Base-by-base conservation (phyloP, 1,284 basidiomycete species). In the Golubevia sp. region DNA sequence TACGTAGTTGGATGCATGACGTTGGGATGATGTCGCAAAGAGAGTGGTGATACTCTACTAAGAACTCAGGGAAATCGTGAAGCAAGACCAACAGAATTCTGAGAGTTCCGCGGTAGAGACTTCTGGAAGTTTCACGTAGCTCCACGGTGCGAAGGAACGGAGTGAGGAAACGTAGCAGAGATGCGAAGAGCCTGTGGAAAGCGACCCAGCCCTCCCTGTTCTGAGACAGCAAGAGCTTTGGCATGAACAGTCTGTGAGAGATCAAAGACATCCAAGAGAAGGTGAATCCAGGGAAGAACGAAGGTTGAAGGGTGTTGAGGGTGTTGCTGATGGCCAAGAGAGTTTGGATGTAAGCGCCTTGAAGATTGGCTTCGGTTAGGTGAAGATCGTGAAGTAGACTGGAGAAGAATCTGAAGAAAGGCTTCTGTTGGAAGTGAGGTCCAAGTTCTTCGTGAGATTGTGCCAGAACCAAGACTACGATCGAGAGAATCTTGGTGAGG, bases 331-430 rank as follows among this genome's bases (percentile, higher is more conserved):
- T 91, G 4, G 93, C 92, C 65, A 94, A 88, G 73, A 99, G 86
- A 71, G 97, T 86, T 72, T 92, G 93, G 86, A 92, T 90, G 83
- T 98, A 98, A 0, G 93, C 93, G 2, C 92, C 66, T 18, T 84
- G 93, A 13, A 98, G 87, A 76, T 90, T 90, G 21, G 88, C 86
- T 84, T 97, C 94, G 71, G 97, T 90, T 18, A 89, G 85, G 71
- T 93, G 90, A 52, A 99, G 85, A 82, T 99, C 97, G 75, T 92
- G 94, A 79, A 99, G 87, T 69, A 99, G 88, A 83, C 93, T 97
- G 15, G 94, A 98, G 86, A 99, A 99, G 86, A 99, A 96, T 63
- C 97, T 89, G 86, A 96, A 96, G 88, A 98, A 99, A 1, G 97
- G 96, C 85, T 97, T 95, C 85, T 97, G 95, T 83, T 96, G 92